Conservation (phyloP, 768 basidiomycete genomes). For the Boletus tomentosulus region DNA sequence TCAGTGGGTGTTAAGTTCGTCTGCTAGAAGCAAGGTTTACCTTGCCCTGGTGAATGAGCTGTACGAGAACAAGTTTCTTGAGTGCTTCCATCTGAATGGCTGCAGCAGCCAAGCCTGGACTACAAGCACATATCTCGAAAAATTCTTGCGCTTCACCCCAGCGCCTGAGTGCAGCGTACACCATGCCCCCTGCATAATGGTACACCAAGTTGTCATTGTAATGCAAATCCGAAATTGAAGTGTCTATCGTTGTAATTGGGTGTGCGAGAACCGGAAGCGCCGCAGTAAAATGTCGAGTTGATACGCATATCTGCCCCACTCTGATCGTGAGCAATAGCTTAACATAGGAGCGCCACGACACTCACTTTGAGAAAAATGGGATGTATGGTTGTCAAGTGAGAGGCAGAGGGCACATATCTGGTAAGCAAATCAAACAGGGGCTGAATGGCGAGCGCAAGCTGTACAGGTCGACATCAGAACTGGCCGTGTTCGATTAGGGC, state of each 20-base stretch:
- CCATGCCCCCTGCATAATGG: slow-evolving; percentile 79
- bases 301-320: slow-evolving; percentile 51
- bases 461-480: slow-evolving; percentile 12
- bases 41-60: slow-evolving; percentile 74
- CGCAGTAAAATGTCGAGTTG: slow-evolving; percentile 46
- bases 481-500: neutral
- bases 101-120: slow-evolving; percentile 52
- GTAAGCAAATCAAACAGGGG: slow-evolving; percentile 58
- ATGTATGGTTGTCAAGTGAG: slow-evolving; percentile 69
- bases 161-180: slow-evolving; percentile 53
- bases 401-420: slow-evolving; percentile 54
- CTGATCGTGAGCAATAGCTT: neutral
- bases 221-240: slow-evolving; percentile 52
- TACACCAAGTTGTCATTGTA: slow-evolving; percentile 84
- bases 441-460: slow-evolving; percentile 47
- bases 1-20: neutral
- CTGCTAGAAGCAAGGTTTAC: slow-evolving; percentile 31
- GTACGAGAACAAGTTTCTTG: slow-evolving; percentile 78
- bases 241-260: slow-evolving; percentile 68
- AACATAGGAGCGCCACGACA: neutral
- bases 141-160: slow-evolving; percentile 72
- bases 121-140: slow-evolving; percentile 74
- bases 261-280: slow-evolving; percentile 58
- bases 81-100: slow-evolving; percentile 81
- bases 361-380: slow-evolving; percentile 61